Conservation (phyloP, 2,329 filamentous ascomycete genomes). For the Cercospora zeae-maydis region DNA sequence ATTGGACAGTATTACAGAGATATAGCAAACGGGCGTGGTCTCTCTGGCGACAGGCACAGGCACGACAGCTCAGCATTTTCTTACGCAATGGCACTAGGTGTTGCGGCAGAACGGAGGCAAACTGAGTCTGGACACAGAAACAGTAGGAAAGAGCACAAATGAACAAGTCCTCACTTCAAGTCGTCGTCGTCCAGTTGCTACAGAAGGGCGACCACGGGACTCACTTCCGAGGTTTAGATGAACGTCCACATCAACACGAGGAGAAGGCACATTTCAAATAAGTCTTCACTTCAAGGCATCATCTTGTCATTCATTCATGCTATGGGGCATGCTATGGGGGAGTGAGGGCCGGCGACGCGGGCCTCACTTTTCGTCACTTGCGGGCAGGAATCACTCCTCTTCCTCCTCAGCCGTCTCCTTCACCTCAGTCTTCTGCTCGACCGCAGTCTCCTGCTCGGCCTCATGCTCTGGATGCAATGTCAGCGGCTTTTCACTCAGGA, state of each 20-base stretch:
- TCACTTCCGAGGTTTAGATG: neutral
- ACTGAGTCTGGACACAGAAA: neutral
- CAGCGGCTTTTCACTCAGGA: neutral
- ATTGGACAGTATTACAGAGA: neutral
- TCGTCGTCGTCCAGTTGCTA: neutral
- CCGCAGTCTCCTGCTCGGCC: conserved; percentile 41
- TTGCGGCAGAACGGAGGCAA: neutral
- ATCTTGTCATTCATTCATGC: neutral
- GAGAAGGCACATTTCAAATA: neutral
- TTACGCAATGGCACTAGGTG: neutral
- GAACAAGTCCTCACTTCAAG: neutral
- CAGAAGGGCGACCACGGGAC: neutral
- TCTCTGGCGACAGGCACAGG: neutral
- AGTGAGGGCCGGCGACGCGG: neutral
- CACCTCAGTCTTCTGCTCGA: conserved; percentile 41
- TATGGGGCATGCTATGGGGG: neutral
- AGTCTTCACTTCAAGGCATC: neutral
- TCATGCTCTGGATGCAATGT: neutral
- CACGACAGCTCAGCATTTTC: neutral
- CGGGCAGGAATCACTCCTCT: neutral
- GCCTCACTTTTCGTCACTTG: neutral
- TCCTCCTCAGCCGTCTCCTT: neutral
- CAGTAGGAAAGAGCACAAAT: neutral
- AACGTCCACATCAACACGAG: neutral
- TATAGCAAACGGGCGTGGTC: neutral